These are phyloP conservation scores for Iris macrosiphon DNA, from an alignment of 106 monocot genomes.

Conservation along the genomic window DNA sequence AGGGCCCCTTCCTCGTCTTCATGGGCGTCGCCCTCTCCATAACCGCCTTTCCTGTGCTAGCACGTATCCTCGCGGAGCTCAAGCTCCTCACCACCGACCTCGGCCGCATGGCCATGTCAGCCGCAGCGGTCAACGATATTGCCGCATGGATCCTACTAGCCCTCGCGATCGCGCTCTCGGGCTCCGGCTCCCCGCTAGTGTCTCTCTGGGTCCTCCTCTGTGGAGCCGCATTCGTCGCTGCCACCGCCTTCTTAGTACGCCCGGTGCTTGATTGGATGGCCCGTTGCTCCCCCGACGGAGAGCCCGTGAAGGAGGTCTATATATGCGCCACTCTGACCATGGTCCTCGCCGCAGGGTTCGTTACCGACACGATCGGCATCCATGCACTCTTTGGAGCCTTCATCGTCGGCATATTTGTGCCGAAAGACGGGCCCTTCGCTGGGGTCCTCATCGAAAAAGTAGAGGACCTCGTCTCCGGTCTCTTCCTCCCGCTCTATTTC, in stretches of 20 bases:
- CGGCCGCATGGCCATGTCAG: constrained; percentile 43
- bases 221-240: constrained; percentile 18
- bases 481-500: constrained; percentile 40
- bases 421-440: constrained; percentile 35
- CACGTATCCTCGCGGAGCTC: constrained; percentile 46
- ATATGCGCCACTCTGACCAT: constrained; percentile 25
- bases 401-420: constrained; percentile 28
- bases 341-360: constrained; percentile 32
- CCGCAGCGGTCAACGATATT: constrained; percentile 44
- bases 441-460: constrained; percentile 30
- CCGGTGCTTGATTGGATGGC: constrained; percentile 19
- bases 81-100: constrained; percentile 48
- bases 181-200: constrained; percentile 24
- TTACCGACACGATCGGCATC: constrained; percentile 35
- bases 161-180: constrained; percentile 36
- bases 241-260: constrained; percentile 11
- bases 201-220: constrained; percentile 32
- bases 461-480: constrained; percentile 26
- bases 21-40: constrained; percentile 47
- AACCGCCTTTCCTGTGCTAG: constrained; percentile 43
- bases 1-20: constrained; percentile 35
- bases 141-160: constrained; percentile 40
- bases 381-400: constrained; percentile 42
- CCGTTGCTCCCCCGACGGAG: constrained; percentile 19
- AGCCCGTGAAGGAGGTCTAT: constrained; percentile 31